Evolutionary conservation across 2,329 filamentous ascomycete species (phyloP), one percentile per base, ranked within the genome.

Genomic region (Cladosporium sp.): DNA sequence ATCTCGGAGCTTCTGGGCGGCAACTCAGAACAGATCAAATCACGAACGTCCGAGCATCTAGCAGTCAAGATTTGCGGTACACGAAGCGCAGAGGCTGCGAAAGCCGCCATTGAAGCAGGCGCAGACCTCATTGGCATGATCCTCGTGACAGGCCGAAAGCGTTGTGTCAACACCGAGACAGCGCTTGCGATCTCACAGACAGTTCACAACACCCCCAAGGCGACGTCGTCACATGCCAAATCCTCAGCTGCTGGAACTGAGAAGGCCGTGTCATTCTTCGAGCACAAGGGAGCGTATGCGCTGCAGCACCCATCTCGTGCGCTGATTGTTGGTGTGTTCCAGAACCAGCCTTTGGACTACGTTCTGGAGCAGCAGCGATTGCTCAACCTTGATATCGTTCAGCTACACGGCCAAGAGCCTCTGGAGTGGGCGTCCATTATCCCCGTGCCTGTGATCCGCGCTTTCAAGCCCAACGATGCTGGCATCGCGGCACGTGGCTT

Each of bases 21-120:
- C 37, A 76, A 77, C 23, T 71, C 73, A 11, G 69, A 72, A 33
- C 71, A 74, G 55, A 49, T 68, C 18, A 67, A 66, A 3, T 65
- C 67, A 64, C 72, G 72, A 44, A 29, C 33, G 1, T 53, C 33
- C 3, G 68, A 69, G 18, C 78, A 80, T 18, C 82, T 92, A 1
- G 83, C 95, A 33, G 93, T 97, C 70, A 99, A 99, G 81, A 96
- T 99, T 28, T 99, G 95, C 76, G 95, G 95, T 6, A 98, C 93
- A 10, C 86, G 94, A 66, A 92, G 88, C 66, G 84, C 89, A 11
- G 92, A 96, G 74, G 92, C 89, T 18, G 95, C 95, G 6, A 83
- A 86, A 64, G 86, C 88, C 68, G 95, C 95, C 18, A 87, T 96
- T 56, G 88, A 93, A 74, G 89, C 92, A 46, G 93, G 93, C 29